Conservation (phyloP, 208 protist species). For the Novymonas esmeraldas region DNA sequence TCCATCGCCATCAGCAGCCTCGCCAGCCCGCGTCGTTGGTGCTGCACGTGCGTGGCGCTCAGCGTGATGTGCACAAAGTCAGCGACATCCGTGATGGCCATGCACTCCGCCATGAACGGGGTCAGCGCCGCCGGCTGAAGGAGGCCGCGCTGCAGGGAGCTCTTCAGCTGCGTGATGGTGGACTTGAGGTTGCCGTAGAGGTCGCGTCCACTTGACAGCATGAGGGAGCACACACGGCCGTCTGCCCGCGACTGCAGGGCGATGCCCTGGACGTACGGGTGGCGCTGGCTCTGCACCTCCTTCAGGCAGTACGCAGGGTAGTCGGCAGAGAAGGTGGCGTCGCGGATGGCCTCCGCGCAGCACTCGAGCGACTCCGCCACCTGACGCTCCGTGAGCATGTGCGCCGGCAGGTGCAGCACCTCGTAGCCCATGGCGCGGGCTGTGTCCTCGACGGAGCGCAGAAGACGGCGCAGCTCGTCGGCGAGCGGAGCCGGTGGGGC, state of each 20-base stretch:
- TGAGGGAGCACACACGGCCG: constrained; percentile 50
- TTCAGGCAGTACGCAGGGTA: constrained; percentile 82
- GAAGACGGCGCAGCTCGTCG: constrained; percentile 27
- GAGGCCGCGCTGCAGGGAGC: constrained; percentile 53
- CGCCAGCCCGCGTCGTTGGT: constrained; percentile 63
- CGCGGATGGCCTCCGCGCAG: constrained; percentile 60
- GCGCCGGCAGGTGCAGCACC: constrained; percentile 53
- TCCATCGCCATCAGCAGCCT: constrained; percentile 75
- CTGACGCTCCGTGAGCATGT: constrained; percentile 42
- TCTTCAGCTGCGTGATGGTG: constrained; percentile 80
- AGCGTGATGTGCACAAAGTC: constrained; percentile 88
- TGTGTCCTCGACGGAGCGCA: constrained; percentile 28
- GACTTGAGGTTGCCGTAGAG: constrained; percentile 78
- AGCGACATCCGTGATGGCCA: constrained; percentile 63
- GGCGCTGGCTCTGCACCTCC: constrained; percentile 43
- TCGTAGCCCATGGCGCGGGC: constrained; percentile 44
- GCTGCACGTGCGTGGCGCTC: constrained; percentile 68
- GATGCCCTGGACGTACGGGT: constrained; percentile 80
- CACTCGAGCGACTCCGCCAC: constrained; percentile 59
- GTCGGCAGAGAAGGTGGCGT: constrained; percentile 75
- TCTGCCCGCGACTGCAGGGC: constrained; percentile 27
- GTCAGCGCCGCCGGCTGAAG: constrained; percentile 34
- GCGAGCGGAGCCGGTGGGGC: constrained; percentile 30
- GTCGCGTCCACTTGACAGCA: constrained; percentile 84
- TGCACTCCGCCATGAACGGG: constrained; percentile 55